phyloP scores from a whole-genome alignment of 305 asterid species.

The Ruellia speciosa region DNA sequence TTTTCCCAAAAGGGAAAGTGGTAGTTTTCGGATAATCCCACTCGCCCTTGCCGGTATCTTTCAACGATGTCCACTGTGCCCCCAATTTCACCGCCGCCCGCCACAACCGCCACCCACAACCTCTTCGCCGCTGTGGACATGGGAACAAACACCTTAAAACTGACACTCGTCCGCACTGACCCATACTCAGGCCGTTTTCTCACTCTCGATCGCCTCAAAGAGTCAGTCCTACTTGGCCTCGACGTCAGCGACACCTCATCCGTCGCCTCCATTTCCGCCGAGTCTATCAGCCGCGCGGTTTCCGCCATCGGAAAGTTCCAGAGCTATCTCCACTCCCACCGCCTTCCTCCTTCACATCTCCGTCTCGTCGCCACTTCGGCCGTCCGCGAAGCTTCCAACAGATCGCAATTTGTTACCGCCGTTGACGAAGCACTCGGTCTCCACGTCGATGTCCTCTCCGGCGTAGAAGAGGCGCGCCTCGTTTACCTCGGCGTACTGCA shows the following conservation, averaged over 20 bases:
- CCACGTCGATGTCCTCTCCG: conserved; percentile 48
- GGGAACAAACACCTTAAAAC: conserved; percentile 81
- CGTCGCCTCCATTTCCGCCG: conserved; percentile 40
- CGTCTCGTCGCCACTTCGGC: conserved; percentile 85
- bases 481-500: conserved; percentile 68
- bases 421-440: conserved; percentile 37
- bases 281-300: conserved; percentile 39
- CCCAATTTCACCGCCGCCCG: conserved; percentile 18
- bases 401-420: conserved; percentile 32
- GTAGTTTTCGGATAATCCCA: too few relatives aligned
- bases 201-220: conserved; percentile 52
- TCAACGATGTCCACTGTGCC: neutral
- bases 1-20: too few relatives aligned
- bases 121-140: conserved; percentile 68
- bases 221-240: conserved; percentile 61
- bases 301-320: conserved; percentile 43
- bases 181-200: conserved; percentile 52
- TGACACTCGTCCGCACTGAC: conserved; percentile 46
- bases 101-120: conserved; percentile 18
- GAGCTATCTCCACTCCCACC: conserved; percentile 28
- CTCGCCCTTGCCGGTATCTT: neutral
- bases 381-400: conserved; percentile 75
- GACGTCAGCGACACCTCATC: conserved; percentile 36
- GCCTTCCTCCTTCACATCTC: conserved; percentile 38
- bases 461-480: conserved; percentile 69